Evolutionary conservation across 352 stramenopile genomes (phyloP), one percentile per base, ranked within the genome.

Genomic region (Blastocystis sp.): DNA sequence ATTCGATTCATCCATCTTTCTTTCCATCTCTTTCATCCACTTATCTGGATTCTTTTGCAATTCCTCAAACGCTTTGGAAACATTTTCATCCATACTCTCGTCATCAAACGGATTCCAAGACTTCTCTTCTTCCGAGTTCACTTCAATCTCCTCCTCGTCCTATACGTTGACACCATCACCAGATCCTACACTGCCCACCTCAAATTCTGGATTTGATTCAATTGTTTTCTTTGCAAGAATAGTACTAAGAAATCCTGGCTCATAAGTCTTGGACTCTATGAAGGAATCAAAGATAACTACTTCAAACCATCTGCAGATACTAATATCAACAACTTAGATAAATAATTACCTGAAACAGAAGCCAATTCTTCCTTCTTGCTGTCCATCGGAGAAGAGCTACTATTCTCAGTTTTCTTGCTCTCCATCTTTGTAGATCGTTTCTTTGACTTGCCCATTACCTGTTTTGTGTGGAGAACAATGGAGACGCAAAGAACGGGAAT

Each of bases 21-120:
- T 27, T 40, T 84, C 73, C 56, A 84, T 57, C 33, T 84, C 68
- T 37, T 68, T 84, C 73, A 84, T 84, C 73, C 73, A 84, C 51
- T 84, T 84, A 84, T 84, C 73, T 22, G 73, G 73, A 68, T 84
- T 84, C 30, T 84, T 60, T 22, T 60, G 48, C 51, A 84, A 66
- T 42, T 84, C 59, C 56, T 84, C 53, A 27, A 84, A 48, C 9
- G 73, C 73, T 6, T 69, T 48, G 13, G 17, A 48, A 6, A 84
- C 73, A 11, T 53, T 35, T 30, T 84, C 73, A 84, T 84, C 73
- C 73, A 84, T 84, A 66, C 68, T 37, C 9, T 51, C 35, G 22
- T 84, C 73, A 13, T 64, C 73, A 62, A 66, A 64, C 27, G 73
- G 73, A 53, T 84, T 84, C 73, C 73, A 84, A 35, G 42, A 66